These are phyloP conservation scores for Suillus variegatus DNA, from an alignment of 768 basidiomycete genomes.

Conservation along the genomic window DNA sequence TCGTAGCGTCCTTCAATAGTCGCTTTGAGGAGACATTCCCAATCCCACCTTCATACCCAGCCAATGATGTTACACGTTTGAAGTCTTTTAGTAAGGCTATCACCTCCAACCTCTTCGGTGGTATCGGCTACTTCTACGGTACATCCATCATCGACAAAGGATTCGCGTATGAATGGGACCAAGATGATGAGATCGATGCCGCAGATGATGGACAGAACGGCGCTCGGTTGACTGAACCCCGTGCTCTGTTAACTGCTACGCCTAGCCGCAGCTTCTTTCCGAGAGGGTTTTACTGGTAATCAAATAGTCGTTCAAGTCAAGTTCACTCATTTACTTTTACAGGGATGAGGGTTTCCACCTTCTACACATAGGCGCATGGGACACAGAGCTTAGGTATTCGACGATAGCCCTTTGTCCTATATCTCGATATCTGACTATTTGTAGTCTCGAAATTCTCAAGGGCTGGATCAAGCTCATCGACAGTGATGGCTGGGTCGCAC, in stretches of 20 bases:
- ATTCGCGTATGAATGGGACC: constrained; percentile 92
- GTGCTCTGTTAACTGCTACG: constrained; percentile 83
- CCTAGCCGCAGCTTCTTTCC: constrained; percentile 98
- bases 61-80: constrained; percentile 49
- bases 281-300: constrained; percentile 93
- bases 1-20: constrained; percentile 58
- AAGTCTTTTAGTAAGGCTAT: constrained; percentile 82
- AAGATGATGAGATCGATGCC: constrained; percentile 51
- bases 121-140: constrained; percentile 95
- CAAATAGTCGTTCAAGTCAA: background rate
- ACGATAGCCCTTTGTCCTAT: too few species aligned
- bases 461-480: constrained; percentile 92
- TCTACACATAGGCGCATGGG: constrained; percentile 89
- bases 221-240: constrained; percentile 72
- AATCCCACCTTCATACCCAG: constrained; percentile 53
- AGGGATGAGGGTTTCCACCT: constrained; percentile 99
- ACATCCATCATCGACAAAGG: constrained; percentile 82
- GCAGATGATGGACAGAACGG: constrained; percentile 47
- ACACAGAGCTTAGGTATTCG: constrained; percentile 76
- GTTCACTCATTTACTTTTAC: constrained; percentile 9
- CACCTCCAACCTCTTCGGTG: constrained; percentile 89
- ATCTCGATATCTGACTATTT: constrained; percentile 1
- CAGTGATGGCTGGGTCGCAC: constrained; percentile 92
- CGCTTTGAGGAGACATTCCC: constrained; percentile 77
- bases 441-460: constrained; percentile 83